These are phyloP conservation scores for Trametes meyenii DNA, from an alignment of 768 basidiomycete species.

Conservation along the genomic window DNA sequence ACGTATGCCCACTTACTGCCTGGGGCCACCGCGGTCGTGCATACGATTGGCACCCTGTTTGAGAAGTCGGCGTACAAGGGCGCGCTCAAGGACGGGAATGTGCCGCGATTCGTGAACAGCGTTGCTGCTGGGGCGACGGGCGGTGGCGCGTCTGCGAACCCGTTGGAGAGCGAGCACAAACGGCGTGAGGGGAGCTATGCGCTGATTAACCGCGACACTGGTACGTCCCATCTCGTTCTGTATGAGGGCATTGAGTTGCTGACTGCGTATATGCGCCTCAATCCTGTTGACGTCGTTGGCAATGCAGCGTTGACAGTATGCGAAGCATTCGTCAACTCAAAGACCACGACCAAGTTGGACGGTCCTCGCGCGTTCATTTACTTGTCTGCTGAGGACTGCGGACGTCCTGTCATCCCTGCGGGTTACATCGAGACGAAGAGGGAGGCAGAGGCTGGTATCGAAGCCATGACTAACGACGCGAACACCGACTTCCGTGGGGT, in stretches of 20 bases:
- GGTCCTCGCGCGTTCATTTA: conserved; percentile 79
- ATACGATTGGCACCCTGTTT: conserved; percentile 90
- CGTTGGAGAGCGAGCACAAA: conserved; percentile 49
- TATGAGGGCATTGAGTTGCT: not conserved
- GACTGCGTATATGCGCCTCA: not conserved
- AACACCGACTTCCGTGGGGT: conserved; percentile 63
- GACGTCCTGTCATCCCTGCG: conserved; percentile 80
- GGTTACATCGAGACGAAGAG: conserved; percentile 95
- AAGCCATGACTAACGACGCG: conserved; percentile 45
- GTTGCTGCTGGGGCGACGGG: conserved; percentile 46
- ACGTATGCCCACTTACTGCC: conserved; percentile 72
- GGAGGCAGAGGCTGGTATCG: conserved; percentile 79
- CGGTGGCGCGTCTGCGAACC: conserved; percentile 45
- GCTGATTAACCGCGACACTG: conserved; percentile 84
- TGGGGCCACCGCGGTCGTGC: conserved; percentile 77
- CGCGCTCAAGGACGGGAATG: conserved; percentile 60
- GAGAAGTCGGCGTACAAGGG: conserved; percentile 83
- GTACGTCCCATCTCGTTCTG: conserved; percentile 47
- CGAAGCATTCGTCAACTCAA: conserved; percentile 66
- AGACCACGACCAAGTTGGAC: conserved; percentile 30
- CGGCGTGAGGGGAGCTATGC: conserved; percentile 62
- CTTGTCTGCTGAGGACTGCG: conserved; percentile 94
- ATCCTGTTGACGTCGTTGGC: not conserved
- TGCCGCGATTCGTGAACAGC: conserved; percentile 52
- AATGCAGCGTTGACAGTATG: conserved; percentile 72